Evolutionary conservation across 768 basidiomycete species (phyloP).

Genomic region (Suillus placidus): DNA sequence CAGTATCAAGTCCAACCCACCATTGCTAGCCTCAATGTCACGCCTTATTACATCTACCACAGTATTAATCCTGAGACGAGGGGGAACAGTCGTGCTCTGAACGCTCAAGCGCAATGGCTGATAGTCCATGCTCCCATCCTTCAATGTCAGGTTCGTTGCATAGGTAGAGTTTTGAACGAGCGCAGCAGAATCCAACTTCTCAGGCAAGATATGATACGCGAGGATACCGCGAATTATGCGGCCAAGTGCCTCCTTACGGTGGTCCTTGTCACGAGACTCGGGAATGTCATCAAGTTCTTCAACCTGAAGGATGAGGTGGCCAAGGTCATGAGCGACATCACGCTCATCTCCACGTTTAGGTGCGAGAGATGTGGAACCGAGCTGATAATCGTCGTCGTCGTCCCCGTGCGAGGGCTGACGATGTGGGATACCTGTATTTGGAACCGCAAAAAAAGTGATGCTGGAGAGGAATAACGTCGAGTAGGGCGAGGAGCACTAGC

Average conservation of each 20-base stretch:
- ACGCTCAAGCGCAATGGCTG: conserved; percentile 50
- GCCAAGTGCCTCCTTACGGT: conserved; percentile 57
- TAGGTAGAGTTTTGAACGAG: conserved; percentile 59
- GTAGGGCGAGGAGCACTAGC: background rate
- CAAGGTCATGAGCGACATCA: conserved; percentile 16
- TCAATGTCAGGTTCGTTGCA: conserved; percentile 47
- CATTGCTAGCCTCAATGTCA: conserved; percentile 52
- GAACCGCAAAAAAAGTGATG: conserved; percentile 58
- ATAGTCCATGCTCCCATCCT: conserved; percentile 44
- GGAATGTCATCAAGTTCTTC: conserved; percentile 45
- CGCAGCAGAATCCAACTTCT: conserved; percentile 36
- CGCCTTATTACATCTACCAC: conserved; percentile 45
- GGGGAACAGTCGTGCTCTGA: conserved; percentile 35
- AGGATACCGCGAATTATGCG: conserved; percentile 55
- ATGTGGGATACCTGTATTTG: conserved; percentile 46
- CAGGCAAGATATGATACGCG: conserved; percentile 58
- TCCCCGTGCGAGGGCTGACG: conserved; percentile 18
- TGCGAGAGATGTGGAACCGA: conserved; percentile 4
- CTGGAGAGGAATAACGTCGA: conserved; percentile 28
- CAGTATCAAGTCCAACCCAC: conserved; percentile 31
- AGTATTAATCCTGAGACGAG: conserved; percentile 48
- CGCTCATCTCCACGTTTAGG: conserved; percentile 7
- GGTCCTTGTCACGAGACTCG: conserved; percentile 48
- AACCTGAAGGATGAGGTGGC: conserved; percentile 15
- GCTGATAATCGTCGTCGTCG: background rate